Base-by-base conservation (phyloP, 352 stramenopile genomes). In the Globisporangium spiculum region DNA sequence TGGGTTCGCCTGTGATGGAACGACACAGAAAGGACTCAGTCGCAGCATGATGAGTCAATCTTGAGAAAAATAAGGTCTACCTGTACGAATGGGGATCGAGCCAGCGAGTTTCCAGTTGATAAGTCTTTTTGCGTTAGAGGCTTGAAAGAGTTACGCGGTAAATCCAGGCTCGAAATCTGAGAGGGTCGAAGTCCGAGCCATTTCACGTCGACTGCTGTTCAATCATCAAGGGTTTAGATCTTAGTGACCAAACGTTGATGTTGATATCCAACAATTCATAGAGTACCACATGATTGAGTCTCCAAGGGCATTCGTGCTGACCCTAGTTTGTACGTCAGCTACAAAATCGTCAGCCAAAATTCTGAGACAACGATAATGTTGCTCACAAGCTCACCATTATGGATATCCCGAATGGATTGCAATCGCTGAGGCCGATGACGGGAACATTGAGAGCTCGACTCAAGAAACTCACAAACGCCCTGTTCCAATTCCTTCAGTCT, bases 381-480 rank as follows among this genome's bases (percentile, higher is more conserved):
- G 0, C 34, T 2, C 12, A 2, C 32, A 60, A 44, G 26, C 32
- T 66, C 67, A 94, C 88, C 71, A 99, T 92, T 36, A 99, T 97
- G 5, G 88, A 93, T 26, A 98, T 71, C 0, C 96, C 96, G 71
- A 95, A 98, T 0, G 96, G 94, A 80, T 99, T 98, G 75, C 92
- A 98, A 71, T 99, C 96, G 53, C 89, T 96, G 20, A 99, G 56
- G 22, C 94, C 94, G 61, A 96, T 81, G 16, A 98, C 91, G 32
- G 96, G 96, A 30, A 99, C 77, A 36, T 77, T 44, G 3, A 99
- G 72, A 44, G 77, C 66, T 9, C 73, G 65, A 34, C 83, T 85
- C 38, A 99, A 75, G 34, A 88, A 77, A 20, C 81, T 85, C 7
- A 99, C 90, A 60, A 98, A 95, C 7, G 84, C 82, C 62, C 96